Evolutionary conservation across 345 rosid species (phyloP).

Genomic region (Gossypium australe): DNA sequence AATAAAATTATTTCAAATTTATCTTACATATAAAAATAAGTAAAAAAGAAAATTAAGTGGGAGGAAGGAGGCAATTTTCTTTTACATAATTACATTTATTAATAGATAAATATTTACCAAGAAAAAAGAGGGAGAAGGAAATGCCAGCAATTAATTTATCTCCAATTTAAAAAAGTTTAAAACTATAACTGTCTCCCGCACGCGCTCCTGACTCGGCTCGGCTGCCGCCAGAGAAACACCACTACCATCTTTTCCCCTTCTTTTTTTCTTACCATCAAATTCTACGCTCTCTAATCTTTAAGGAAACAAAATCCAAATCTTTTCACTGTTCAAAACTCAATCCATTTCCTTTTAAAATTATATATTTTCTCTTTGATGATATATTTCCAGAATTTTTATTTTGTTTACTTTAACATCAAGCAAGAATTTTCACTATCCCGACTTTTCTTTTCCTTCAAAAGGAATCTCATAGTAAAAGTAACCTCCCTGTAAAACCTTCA

Average conservation of each 20-base stretch:
- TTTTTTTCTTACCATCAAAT: background rate
- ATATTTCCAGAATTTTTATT: background rate
- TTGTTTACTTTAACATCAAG: slow-evolving; percentile 34
- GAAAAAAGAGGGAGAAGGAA: background rate
- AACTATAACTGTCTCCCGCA: background rate
- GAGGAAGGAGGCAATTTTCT: too few species aligned
- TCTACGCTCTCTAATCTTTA: background rate
- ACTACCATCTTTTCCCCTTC: background rate
- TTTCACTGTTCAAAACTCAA: background rate
- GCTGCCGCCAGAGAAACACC: background rate
- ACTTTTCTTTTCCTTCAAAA: background rate
- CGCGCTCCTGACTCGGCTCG: slow-evolving; percentile 1
- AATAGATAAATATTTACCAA: too few species aligned
- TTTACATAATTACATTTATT: too few species aligned
- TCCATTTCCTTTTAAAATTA: background rate
- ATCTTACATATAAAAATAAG: too few species aligned
- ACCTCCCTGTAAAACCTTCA: background rate
- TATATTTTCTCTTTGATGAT: background rate
- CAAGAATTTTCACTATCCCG: slow-evolving; percentile 15
- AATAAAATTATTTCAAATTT: too few species aligned
- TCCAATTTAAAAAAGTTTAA: background rate
- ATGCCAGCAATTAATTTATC: background rate
- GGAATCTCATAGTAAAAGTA: background rate
- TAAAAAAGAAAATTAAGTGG: too few species aligned
- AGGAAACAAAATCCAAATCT: background rate